A percentile compares a stretch with the other conserved stretches of the same genome.
phyloP scores from a whole-genome alignment of 495 filamentous ascomycete genomes.

The Neurospora sp. region DNA sequence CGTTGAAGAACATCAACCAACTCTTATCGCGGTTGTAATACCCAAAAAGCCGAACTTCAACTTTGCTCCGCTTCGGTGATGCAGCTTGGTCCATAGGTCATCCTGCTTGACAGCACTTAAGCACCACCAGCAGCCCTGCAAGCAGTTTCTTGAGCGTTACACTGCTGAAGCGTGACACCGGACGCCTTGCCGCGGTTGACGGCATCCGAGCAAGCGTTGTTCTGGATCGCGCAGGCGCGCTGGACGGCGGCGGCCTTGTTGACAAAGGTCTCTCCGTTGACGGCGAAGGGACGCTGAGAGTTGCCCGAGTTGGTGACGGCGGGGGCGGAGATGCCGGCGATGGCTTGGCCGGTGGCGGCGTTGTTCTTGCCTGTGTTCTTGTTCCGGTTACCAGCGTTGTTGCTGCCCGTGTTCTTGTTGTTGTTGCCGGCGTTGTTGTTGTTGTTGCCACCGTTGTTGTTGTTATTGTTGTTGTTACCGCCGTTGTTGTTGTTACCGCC shows the following conservation, averaged over 20 bases:
- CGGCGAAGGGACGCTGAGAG: slow-evolving; percentile 35
- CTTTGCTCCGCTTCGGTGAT: not conserved
- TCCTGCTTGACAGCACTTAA: not conserved
- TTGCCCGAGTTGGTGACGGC: slow-evolving; percentile 31
- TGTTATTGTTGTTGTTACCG: slow-evolving; percentile 6
- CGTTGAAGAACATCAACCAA: not conserved
- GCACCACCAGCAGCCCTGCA: slow-evolving; percentile 18
- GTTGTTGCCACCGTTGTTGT: slow-evolving; percentile 9
- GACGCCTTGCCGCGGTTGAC: slow-evolving; percentile 26
- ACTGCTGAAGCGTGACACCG: slow-evolving; percentile 29
- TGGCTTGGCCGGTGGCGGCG: slow-evolving; percentile 6
- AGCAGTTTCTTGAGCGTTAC: slow-evolving; percentile 31
- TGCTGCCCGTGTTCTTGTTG: slow-evolving; percentile 1
- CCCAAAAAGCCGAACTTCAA: not conserved
- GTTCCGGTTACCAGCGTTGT: slow-evolving; percentile 1
- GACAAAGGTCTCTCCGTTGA: slow-evolving; percentile 43
- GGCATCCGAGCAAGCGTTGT: slow-evolving; percentile 40
- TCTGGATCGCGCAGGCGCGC: slow-evolving; percentile 37
- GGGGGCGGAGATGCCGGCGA: slow-evolving; percentile 27
- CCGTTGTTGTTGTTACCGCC: slow-evolving; percentile 8
- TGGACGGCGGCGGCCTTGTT: slow-evolving; percentile 31
- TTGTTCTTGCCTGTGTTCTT: slow-evolving; percentile 2
- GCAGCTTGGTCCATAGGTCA: not conserved
- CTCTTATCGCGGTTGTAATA: not conserved
- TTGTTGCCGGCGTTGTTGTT: slow-evolving; percentile 6